These are phyloP conservation scores for Nakazawaea peltata DNA, from an alignment of 805 yeast species.

Conservation along the genomic window DNA sequence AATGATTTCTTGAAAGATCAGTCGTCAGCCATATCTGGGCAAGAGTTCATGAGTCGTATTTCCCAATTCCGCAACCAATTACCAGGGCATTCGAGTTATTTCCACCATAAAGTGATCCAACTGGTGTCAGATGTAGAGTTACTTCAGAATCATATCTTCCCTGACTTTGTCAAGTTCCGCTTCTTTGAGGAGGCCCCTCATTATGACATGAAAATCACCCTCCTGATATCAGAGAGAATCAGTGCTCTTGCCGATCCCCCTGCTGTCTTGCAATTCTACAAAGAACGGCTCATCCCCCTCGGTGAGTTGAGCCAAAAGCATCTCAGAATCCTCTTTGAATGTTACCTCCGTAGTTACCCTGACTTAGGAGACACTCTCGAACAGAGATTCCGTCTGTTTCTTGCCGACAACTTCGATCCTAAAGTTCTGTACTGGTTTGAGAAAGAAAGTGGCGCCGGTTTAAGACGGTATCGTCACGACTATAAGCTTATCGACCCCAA, in stretches of 20 bases:
- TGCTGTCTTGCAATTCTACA: neutral
- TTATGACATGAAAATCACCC: neutral
- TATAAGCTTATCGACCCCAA: conserved; percentile 1
- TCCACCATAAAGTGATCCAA: conserved; percentile 1
- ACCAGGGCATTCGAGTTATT: neutral
- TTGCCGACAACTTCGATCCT: neutral
- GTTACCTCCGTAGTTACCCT: conserved; percentile 1
- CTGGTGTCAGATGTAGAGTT: neutral
- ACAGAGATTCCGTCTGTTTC: neutral
- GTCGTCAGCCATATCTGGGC: neutral
- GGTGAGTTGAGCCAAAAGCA: conserved; percentile 3
- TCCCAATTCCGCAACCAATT: neutral
- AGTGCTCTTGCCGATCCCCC: neutral
- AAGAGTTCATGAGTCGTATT: neutral
- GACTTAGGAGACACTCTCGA: conserved; percentile 1
- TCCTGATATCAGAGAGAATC: neutral
- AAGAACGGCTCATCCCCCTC: neutral
- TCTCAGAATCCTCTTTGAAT: neutral
- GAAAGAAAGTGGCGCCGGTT: neutral
- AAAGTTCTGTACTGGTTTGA: neutral
- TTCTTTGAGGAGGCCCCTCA: no score
- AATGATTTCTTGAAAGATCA: conserved; percentile 2
- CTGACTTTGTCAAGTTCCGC: neutral
- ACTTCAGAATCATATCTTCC: neutral
- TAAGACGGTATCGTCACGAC: neutral